Evolutionary conservation across 495 filamentous ascomycete genomes (phyloP), one percentile per base, ranked within the genome.

Genomic region (Extremus antarcticus): DNA sequence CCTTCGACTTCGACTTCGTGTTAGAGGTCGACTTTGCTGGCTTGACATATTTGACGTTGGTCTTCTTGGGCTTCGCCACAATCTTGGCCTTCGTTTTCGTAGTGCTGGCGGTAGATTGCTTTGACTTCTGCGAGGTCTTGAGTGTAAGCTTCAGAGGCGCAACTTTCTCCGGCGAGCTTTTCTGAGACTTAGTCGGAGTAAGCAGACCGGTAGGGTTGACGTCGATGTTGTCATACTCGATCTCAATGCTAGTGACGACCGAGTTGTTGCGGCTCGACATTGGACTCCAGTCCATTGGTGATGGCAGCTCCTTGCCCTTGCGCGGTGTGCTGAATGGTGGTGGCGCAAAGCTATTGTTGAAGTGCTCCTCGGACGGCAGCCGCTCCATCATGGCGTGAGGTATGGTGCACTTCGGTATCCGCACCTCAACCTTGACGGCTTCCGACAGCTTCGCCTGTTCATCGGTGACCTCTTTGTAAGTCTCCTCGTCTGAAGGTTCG

Each of bases 401-500:
- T 8, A 49, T 53, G 10, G 11, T 11, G 22, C 54, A 54, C 32
- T 21, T 43, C 17, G 58, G 51, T 38, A 57, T 23, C 24, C 29
- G 25, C 0, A 55, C 50, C 41, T 54, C 41, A 3, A 45, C 54
- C 2, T 19, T 47, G 4, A 43, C 32, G 38, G 50, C 55, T 2
- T 40, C 43, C 13, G 53, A 50, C 43, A 65, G 63, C 19, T 46
- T 48, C 41, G 63, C 39, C 16, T 70, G 59, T 43, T 67, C 68
- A 15, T 67, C 66, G 16, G 65, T 70, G 48, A 71, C 66, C 50
- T 78, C 68, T 39, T 70, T 67, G 55, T 73, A 76, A n/a, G 72
- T 60, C 15, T 71, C 71, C 21, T 63, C 64, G 21, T 47, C 45
- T 2, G 15, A 67, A 47, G 74, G 66, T 52, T 88, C 87, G 64